These are phyloP conservation scores for Stephania japonica DNA, from an alignment of 164 flowering plant species.

Conservation along the genomic window DNA sequence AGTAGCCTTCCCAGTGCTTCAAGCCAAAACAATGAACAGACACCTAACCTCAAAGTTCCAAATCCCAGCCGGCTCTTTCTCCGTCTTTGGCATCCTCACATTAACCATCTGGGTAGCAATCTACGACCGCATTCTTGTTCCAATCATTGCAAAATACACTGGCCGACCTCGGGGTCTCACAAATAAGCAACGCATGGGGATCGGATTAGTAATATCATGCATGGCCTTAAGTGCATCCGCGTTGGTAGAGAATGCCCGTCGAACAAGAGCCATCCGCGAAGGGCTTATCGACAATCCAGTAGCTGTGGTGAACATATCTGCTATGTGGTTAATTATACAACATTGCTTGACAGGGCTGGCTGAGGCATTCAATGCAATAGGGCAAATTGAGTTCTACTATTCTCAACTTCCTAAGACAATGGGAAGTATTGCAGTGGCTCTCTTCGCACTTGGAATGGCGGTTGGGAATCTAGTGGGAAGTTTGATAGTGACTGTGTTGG, in stretches of 20 bases:
- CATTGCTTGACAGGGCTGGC: slow-evolving; percentile 53
- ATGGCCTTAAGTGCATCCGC: slow-evolving; percentile 10
- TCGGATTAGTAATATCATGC: slow-evolving; percentile 13
- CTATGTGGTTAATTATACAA: slow-evolving; percentile 73
- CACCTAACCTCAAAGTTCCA: slow-evolving; percentile 13
- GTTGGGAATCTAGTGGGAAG: slow-evolving; percentile 51
- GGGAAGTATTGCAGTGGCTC: slow-evolving; percentile 58
- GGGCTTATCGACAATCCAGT: slow-evolving; percentile 4
- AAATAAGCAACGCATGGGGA: slow-evolving; percentile 14
- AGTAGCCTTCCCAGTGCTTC: slow-evolving; percentile 12
- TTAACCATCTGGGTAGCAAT: slow-evolving; percentile 14
- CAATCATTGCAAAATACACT: slow-evolving; percentile 1
- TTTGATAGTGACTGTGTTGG: slow-evolving; percentile 32
- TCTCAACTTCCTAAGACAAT: slow-evolving; percentile 67
- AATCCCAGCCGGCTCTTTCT: slow-evolving; percentile 19
- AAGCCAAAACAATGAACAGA: slow-evolving; percentile 20
- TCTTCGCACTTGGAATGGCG: slow-evolving; percentile 51
- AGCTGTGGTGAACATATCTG: slow-evolving; percentile 43
- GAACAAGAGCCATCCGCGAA: slow-evolving; percentile 7
- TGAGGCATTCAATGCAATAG: slow-evolving; percentile 64
- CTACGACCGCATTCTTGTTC: slow-evolving; percentile 17
- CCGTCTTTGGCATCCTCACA: slow-evolving; percentile 9
- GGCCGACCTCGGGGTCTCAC: slow-evolving; percentile 5
- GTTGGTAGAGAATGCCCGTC: slow-evolving; percentile 8
- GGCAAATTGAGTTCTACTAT: slow-evolving; percentile 71